Evolutionary conservation across 352 stramenopile genomes (phyloP).

Genomic region (Phytophthora ohioensis): DNA sequence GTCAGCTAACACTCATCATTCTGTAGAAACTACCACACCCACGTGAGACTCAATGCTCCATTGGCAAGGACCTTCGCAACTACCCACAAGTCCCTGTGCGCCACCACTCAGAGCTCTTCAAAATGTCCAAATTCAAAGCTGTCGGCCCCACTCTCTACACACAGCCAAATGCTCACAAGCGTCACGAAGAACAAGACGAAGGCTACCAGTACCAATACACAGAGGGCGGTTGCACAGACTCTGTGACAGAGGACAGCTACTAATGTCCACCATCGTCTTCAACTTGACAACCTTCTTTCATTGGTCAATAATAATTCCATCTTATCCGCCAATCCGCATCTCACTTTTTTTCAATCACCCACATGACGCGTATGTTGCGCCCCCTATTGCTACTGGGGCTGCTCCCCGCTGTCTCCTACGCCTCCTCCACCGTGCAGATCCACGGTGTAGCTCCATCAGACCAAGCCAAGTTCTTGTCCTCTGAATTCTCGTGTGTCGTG

Average conservation of each 20-base stretch:
- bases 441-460: slow-evolving; percentile 54
- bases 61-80: slow-evolving; percentile 70
- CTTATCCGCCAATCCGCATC: slow-evolving; percentile 24
- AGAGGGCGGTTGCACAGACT: background rate
- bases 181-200: slow-evolving; percentile 9
- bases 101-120: slow-evolving; percentile 58
- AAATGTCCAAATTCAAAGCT: slow-evolving; percentile 90
- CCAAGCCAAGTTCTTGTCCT: slow-evolving; percentile 31
- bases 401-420: background rate
- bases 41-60: slow-evolving; percentile 75
- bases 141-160: slow-evolving; percentile 73
- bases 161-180: slow-evolving; percentile 52
- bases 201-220: background rate
- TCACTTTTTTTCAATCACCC: slow-evolving; percentile 11
- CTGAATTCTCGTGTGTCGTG: slow-evolving; percentile 46
- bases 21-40: slow-evolving; percentile 74
- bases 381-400: slow-evolving; percentile 20
- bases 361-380: slow-evolving; percentile 26
- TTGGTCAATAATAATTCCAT: slow-evolving; percentile 20
- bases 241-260: background rate
- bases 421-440: slow-evolving; percentile 28
- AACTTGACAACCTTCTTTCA: slow-evolving; percentile 15
- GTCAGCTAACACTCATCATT: background rate
- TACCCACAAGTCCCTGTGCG: slow-evolving; percentile 43
- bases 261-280: slow-evolving; percentile 17